A percentile compares a stretch with the other conserved stretches of the same genome.
These are phyloP conservation scores for Phaffomyces antillensis DNA, from an alignment of 805 yeast species.

Conservation along the genomic window DNA sequence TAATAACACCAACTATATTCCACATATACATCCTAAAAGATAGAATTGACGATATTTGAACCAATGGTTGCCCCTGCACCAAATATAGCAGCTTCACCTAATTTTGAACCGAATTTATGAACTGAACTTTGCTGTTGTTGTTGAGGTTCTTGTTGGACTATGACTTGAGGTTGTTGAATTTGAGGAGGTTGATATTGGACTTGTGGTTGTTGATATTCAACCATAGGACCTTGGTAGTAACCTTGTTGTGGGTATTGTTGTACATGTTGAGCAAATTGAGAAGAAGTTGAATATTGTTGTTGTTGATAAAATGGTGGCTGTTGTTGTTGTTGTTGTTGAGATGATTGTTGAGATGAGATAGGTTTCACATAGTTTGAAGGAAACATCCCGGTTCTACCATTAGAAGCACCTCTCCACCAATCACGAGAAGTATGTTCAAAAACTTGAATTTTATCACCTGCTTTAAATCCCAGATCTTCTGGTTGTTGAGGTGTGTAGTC, in stretches of 20 bases:
- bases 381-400: constrained; percentile 68
- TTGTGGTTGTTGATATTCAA: constrained; percentile 24
- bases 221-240: constrained; percentile 23
- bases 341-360: background rate
- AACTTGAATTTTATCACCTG: constrained; percentile 66
- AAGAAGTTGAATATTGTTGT: constrained; percentile 24
- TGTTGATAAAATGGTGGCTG: background rate
- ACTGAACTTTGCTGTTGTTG: constrained; percentile 16
- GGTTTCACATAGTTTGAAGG: constrained; percentile 78
- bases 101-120: constrained; percentile 60
- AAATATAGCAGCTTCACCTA: constrained; percentile 89
- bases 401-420: constrained; percentile 83
- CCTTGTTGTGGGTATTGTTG: constrained; percentile 20
- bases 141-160: constrained; percentile 10
- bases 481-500: constrained; percentile 68
- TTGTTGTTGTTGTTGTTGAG: constrained; percentile 6
- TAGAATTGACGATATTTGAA: constrained; percentile 67
- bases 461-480: constrained; percentile 59
- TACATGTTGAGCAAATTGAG: constrained; percentile 16
- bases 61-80: constrained; percentile 98
- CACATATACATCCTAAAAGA: constrained; percentile 35
- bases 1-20: no score
- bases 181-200: constrained; percentile 26
- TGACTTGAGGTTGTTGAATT: constrained; percentile 16
- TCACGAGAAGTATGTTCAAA: constrained; percentile 69